These are phyloP conservation scores for Brasilioporus rufonigricans DNA, from an alignment of 768 basidiomycete species.

Conservation along the genomic window DNA sequence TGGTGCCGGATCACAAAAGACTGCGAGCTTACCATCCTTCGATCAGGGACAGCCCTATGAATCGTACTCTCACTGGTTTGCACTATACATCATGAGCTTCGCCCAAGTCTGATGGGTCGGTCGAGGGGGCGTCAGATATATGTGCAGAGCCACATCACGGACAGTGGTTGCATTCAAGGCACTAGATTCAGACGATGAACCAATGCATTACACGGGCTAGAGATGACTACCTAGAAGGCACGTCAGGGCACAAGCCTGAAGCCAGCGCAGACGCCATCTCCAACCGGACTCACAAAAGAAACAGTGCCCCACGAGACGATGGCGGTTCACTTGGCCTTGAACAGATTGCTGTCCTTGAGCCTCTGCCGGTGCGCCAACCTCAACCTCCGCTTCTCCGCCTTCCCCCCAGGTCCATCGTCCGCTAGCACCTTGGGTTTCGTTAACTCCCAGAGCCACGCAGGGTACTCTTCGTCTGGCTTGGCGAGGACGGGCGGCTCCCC, in stretches of 20 bases:
- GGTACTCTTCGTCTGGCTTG: conserved; percentile 79
- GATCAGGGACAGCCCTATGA: too few species aligned
- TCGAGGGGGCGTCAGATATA: too few species aligned
- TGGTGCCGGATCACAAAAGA: too few species aligned
- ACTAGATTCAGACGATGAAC: too few species aligned
- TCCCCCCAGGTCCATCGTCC: conserved; percentile 75
- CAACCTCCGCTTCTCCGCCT: conserved; percentile 53
- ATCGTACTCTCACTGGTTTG: too few species aligned
- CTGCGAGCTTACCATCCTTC: too few species aligned
- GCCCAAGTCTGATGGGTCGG: too few species aligned
- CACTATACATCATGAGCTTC: too few species aligned
- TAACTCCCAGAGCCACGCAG: conserved; percentile 85
- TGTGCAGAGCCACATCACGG: too few species aligned
- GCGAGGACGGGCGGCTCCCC: conserved; percentile 76
- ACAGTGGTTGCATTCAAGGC: too few species aligned
- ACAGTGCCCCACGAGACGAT: too few species aligned
- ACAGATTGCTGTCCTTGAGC: conserved; percentile 82
- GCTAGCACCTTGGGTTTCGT: conserved; percentile 56
- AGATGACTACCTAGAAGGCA: background rate
- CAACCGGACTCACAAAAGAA: background rate
- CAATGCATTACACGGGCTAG: too few species aligned
- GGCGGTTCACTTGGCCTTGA: conserved; percentile 65
- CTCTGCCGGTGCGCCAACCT: conserved; percentile 60
- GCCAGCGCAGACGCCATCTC: background rate
- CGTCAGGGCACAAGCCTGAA: background rate